phyloP scores from a whole-genome alignment of 2,329 filamentous ascomycete genomes.

The Calonectria pteridis region DNA sequence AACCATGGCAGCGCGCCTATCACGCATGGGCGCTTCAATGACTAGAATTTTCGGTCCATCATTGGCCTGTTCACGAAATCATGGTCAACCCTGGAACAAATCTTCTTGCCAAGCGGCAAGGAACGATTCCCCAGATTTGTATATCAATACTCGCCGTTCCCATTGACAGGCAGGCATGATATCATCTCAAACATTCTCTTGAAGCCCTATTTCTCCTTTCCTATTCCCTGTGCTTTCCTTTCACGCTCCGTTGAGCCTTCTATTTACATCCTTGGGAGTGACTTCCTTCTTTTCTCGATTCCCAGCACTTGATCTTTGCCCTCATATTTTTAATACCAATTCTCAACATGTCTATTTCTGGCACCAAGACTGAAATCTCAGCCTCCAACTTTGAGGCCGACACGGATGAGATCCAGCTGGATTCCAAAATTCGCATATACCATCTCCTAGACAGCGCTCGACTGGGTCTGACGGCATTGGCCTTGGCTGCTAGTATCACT shows the following conservation, averaged over 20 bases:
- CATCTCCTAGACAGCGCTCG: conserved; percentile 59
- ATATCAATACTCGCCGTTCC: conserved; percentile 35
- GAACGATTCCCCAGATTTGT: conserved; percentile 26
- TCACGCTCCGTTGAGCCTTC: conserved; percentile 22
- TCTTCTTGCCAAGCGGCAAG: conserved; percentile 31
- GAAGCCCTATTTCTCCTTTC: conserved; percentile 20
- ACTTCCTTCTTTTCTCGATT: conserved; percentile 21
- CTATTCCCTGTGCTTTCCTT: conserved; percentile 21
- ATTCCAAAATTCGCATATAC: conserved; percentile 55
- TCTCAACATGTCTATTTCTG: conserved; percentile 41
- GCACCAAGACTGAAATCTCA: conserved; percentile 55
- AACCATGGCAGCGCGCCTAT: conserved; percentile 39
- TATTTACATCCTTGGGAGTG: conserved; percentile 11
- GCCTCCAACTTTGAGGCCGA: conserved; percentile 65
- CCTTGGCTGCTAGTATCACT: conserved; percentile 63
- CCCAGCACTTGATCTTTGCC: conserved; percentile 1
- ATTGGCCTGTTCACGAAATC: conserved; percentile 35
- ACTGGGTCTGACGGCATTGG: conserved; percentile 62
- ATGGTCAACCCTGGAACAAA: conserved; percentile 27
- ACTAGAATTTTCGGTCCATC: neutral
- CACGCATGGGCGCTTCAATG: conserved; percentile 41
- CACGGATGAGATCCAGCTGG: conserved; percentile 50
- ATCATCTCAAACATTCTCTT: conserved; percentile 15
- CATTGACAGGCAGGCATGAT: conserved; percentile 7
- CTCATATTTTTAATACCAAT: conserved; percentile 19